These are phyloP conservation scores for Aspergillus persii DNA, from an alignment of 2,329 filamentous ascomycete species.

Conservation along the genomic window DNA sequence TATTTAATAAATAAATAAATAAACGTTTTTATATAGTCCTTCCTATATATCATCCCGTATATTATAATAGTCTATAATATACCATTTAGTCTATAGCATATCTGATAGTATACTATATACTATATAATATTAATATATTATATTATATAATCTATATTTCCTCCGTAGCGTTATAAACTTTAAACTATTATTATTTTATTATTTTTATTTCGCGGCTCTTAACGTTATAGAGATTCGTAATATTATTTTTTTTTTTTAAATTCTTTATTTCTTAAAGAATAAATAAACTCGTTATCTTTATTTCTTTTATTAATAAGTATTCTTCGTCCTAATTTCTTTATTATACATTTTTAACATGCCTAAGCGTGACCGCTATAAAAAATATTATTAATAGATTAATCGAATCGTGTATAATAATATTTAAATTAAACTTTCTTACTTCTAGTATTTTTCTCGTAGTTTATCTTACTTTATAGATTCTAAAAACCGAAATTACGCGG, in stretches of 20 bases:
- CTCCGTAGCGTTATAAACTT: neutral
- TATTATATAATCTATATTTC: neutral
- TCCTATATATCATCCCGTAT: too few species aligned
- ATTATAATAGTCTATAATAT: too few species aligned
- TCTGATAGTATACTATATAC: neutral
- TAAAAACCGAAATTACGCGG: neutral
- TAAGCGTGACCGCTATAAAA: neutral
- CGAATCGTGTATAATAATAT: neutral
- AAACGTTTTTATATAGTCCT: too few species aligned
- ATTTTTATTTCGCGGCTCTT: neutral
- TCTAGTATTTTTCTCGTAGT: neutral
- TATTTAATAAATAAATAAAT: too few species aligned
- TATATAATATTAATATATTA: neutral
- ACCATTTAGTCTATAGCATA: too few species aligned
- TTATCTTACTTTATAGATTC: neutral
- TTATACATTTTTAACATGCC: neutral
- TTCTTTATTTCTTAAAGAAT: too few species aligned
- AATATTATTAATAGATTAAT: neutral
- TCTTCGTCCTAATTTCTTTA: neutral
- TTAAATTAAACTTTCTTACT: neutral
- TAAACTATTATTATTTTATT: neutral
- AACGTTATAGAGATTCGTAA: too few species aligned
- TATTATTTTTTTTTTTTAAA: too few species aligned
- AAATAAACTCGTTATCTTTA: neutral
- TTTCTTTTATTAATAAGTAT: neutral